Percentiles rank a stretch among this genome's conserved stretches.
phyloP scores from a whole-genome alignment of 1,139 yeast species.

The Komagataea norvegica region DNA sequence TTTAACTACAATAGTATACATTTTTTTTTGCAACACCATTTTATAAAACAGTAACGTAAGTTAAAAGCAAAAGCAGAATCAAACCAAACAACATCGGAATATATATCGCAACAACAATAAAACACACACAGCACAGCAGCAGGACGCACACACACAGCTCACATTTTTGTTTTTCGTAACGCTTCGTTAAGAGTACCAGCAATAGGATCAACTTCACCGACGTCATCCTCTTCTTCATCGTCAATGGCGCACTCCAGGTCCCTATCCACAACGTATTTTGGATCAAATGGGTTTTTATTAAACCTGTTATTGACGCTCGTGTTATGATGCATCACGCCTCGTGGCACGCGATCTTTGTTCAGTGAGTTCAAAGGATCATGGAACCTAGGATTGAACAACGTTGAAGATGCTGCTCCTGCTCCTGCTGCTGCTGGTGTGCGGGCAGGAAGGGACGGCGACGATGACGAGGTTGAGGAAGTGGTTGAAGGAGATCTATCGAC shows the following conservation, averaged over 20 bases:
- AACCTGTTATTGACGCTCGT: no score
- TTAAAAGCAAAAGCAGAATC: no score
- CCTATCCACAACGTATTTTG: not conserved
- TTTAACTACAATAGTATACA: no score
- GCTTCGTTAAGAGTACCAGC: not conserved
- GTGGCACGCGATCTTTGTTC: slow-evolving; percentile 8
- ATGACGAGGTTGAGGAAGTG: slow-evolving; percentile 1
- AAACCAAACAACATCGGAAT: no score
- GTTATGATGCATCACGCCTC: not conserved
- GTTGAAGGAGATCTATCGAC: slow-evolving; percentile 7
- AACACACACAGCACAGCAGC: no score
- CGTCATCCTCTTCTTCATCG: slow-evolving; percentile 4
- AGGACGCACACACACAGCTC: no score
- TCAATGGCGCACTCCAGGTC: slow-evolving; percentile 3
- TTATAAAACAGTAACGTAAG: no score
- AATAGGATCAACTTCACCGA: slow-evolving; percentile 2
- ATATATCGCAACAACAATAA: no score
- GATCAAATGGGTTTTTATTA: slow-evolving; percentile 8
- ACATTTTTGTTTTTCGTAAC: not conserved
- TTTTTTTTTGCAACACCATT: no score
- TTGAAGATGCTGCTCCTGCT: not conserved
- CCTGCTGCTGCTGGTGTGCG: not conserved
- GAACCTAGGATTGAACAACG: slow-evolving; percentile 6
- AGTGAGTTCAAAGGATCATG: slow-evolving; percentile 3
- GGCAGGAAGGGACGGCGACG: slow-evolving; percentile 1